Percentiles rank a stretch among this genome's conserved stretches.
phyloP scores from a whole-genome alignment of 2,329 filamentous ascomycete genomes.

The Blastomyces silverae region DNA sequence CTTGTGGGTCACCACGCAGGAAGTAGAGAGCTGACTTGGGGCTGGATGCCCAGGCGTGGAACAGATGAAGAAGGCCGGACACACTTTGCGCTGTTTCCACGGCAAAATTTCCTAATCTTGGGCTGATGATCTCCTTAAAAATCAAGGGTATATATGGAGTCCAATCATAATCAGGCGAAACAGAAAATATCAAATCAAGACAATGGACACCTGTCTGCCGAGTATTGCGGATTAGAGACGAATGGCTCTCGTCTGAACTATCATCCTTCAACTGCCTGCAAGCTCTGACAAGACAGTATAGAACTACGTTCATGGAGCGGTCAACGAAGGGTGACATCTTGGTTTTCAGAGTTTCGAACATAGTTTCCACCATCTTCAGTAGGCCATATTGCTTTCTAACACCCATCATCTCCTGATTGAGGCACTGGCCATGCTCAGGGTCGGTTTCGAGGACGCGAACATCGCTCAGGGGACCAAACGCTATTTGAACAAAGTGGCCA shows the following conservation, averaged over 20 bases:
- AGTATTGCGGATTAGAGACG: slow-evolving; percentile 44
- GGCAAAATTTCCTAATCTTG: slow-evolving; percentile 69
- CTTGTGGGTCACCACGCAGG: slow-evolving; percentile 50
- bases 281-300: slow-evolving; percentile 72
- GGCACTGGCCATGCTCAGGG: slow-evolving; percentile 46
- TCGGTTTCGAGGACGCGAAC: slow-evolving; percentile 53
- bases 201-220: slow-evolving; percentile 65
- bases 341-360: slow-evolving; percentile 75
- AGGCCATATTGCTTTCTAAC: slow-evolving; percentile 81
- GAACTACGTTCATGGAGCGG: slow-evolving; percentile 64
- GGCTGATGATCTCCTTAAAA: slow-evolving; percentile 66
- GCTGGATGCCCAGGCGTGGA: slow-evolving; percentile 71
- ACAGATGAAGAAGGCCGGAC: slow-evolving; percentile 71
- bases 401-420: slow-evolving; percentile 55
- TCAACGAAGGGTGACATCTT: slow-evolving; percentile 62
- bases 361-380: slow-evolving; percentile 80
- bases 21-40: slow-evolving; percentile 63
- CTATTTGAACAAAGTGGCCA: slow-evolving; percentile 73
- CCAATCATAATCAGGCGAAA: slow-evolving; percentile 66
- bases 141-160: slow-evolving; percentile 62
- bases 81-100: slow-evolving; percentile 83
- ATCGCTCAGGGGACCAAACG: slow-evolving; percentile 62
- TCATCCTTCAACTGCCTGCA: slow-evolving; percentile 46
- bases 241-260: slow-evolving; percentile 23
- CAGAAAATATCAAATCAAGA: slow-evolving; percentile 68